Evolutionary conservation across 257 asterid species (phyloP).

Genomic region (Marsdenia floribunda): DNA sequence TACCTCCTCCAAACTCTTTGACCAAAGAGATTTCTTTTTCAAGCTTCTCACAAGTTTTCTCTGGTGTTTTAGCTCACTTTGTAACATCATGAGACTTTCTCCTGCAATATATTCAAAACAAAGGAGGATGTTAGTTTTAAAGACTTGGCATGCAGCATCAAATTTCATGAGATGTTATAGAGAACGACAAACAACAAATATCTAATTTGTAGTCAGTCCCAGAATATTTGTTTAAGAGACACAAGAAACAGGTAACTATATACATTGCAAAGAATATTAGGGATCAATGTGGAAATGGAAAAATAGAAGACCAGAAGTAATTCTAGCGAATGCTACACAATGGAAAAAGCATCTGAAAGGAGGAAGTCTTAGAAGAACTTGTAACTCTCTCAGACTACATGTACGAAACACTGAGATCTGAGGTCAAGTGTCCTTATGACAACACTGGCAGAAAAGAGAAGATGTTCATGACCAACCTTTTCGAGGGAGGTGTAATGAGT

Average conservation of each 20-base stretch:
- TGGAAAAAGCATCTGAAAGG: neutral
- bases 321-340: neutral
- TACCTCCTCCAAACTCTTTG: constrained; percentile 96
- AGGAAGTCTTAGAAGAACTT: neutral
- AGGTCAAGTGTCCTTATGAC: neutral
- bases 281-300: neutral
- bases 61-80: constrained; percentile 89
- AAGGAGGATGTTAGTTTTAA: constrained; percentile 7
- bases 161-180: neutral
- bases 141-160: constrained; percentile 1
- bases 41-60: constrained; percentile 75
- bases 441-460: neutral
- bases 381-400: neutral
- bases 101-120: constrained; percentile 40
- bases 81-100: constrained; percentile 72
- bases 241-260: neutral
- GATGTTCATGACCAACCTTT: constrained; percentile 54
- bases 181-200: neutral
- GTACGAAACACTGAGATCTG: neutral
- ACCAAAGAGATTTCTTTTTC: constrained; percentile 97
- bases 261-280: neutral
- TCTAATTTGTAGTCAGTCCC: neutral
- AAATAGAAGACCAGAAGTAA: neutral
- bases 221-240: neutral
- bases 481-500: constrained; percentile 78